Conservation (phyloP, 1,139 yeast genomes). For the Debaryomyces subglobosus region DNA sequence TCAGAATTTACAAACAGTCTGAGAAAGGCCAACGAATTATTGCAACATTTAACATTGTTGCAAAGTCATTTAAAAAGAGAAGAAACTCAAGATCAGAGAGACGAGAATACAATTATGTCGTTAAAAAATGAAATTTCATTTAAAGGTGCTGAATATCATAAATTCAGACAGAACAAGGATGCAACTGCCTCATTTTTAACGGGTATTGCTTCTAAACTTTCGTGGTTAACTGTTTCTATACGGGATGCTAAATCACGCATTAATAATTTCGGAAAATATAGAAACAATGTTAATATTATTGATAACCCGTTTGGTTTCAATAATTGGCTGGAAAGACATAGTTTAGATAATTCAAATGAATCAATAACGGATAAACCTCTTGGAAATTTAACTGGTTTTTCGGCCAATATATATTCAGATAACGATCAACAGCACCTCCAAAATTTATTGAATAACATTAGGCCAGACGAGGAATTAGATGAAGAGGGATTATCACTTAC, state of each 20-base stretch:
- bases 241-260: slow-evolving; percentile 5
- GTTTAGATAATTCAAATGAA: neutral
- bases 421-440: slow-evolving; percentile 46
- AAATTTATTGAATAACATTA: slow-evolving; percentile 66
- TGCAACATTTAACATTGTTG: slow-evolving; percentile 4
- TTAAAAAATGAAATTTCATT: slow-evolving; percentile 1
- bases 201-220: slow-evolving; percentile 4
- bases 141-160: slow-evolving; percentile 7
- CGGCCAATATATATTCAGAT: slow-evolving; percentile 26
- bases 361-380: neutral
- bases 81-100: slow-evolving; percentile 1
- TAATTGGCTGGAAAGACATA: neutral
- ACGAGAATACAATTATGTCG: neutral
- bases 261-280: neutral
- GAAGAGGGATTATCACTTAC: slow-evolving; percentile 55
- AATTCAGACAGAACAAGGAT: slow-evolving; percentile 2
- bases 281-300: neutral
- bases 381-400: neutral
- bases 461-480: slow-evolving; percentile 55
- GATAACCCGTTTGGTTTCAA: neutral
- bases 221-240: neutral
- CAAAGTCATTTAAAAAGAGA: slow-evolving; percentile 6
- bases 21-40: slow-evolving; percentile 2
- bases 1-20: slow-evolving; percentile 1
- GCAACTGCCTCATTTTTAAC: neutral